Evolutionary conservation across 768 basidiomycete genomes (phyloP).

Genomic region (Hypholoma fasciculare): DNA sequence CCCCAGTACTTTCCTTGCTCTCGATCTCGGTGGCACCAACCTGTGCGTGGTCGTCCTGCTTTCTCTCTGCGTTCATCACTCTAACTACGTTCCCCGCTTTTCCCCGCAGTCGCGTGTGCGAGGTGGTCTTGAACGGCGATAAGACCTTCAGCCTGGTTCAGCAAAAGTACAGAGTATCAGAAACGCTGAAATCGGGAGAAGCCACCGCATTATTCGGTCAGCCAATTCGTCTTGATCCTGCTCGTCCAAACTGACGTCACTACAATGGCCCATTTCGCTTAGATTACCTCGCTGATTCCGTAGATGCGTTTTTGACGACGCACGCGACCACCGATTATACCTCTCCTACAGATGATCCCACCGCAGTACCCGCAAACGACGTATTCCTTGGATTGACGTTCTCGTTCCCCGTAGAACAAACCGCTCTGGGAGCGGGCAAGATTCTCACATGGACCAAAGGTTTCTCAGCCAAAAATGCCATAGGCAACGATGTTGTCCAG

Average conservation of each 20-base stretch:
- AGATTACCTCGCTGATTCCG: constrained; percentile 98
- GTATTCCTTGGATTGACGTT: constrained; percentile 88
- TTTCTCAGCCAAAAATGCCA: constrained; percentile 87
- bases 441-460: constrained; percentile 97
- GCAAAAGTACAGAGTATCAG: constrained; percentile 97
- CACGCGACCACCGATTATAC: constrained; percentile 47
- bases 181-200: constrained; percentile 90
- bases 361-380: constrained; percentile 24
- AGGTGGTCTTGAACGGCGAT: constrained; percentile 88
- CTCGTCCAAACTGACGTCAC: constrained; percentile 7
- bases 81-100: constrained; percentile 10
- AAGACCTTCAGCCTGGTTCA: constrained; percentile 88
- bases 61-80: not conserved
- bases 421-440: constrained; percentile 85
- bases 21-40: constrained; percentile 98
- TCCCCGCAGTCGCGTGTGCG: constrained; percentile 80
- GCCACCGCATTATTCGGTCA: constrained; percentile 84
- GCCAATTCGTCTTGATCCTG: constrained; percentile 3
- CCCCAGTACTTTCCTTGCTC: constrained; percentile 86
- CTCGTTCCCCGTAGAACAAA: constrained; percentile 97
- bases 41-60: constrained; percentile 55
- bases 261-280: constrained; percentile 7
- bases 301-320: constrained; percentile 88
- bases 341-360: constrained; percentile 20
- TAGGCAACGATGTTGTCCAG: constrained; percentile 87